Base-by-base conservation (phyloP, 345 rosid species). In the Odontarrhena argentea region DNA sequence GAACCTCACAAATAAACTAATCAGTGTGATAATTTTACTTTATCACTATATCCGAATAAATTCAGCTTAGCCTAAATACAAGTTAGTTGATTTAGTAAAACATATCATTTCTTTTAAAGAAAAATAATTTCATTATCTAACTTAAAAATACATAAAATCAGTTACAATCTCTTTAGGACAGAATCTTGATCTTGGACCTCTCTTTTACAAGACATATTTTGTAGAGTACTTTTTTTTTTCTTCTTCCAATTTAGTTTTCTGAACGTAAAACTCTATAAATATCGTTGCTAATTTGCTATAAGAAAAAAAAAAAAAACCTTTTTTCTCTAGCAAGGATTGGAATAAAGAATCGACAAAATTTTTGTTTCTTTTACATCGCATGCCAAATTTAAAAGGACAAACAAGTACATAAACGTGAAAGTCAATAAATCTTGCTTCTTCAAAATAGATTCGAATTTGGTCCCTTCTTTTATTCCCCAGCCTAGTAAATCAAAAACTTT, bases 401-500 rank as follows among this genome's bases (percentile, higher is more conserved):
- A 64, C 59, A 72, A 32, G 54, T 49, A 72, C 61, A 3, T 15
- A 64, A 9, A 40, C 8, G 4, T 63, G 65, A 72, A 72, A 72
- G 76, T 38, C 40, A 11, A 49, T 48, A 11, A 42, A 49, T 43
- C n/a, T 65, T 24, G 40, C 65, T 65, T 72, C 76, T 57, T 36
- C 42, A 50, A 26, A 63, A 62, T 37, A 37, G 8, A 65, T 41
- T 65, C 25, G 24, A 64, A 24, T 57, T 26, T 36, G 66, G 41
- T 65, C 7, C 54, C 34, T 42, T 34, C 53, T 63, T 54, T 45
- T 55, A 8, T 55, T 28, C 22, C 42, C 35, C 52, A 42, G 15
- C 22, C 6, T 47, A 41, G 25, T 14, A 56, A 71, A 71, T 54
- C 58, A 2, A 55, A 46, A 6, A 1, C n/a, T 51, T 53, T 28